A percentile compares a stretch with the other conserved stretches of the same genome.
These are phyloP conservation scores for Pneumocystis oryctolagi DNA, from an alignment of 1,139 yeast genomes.

Conservation along the genomic window DNA sequence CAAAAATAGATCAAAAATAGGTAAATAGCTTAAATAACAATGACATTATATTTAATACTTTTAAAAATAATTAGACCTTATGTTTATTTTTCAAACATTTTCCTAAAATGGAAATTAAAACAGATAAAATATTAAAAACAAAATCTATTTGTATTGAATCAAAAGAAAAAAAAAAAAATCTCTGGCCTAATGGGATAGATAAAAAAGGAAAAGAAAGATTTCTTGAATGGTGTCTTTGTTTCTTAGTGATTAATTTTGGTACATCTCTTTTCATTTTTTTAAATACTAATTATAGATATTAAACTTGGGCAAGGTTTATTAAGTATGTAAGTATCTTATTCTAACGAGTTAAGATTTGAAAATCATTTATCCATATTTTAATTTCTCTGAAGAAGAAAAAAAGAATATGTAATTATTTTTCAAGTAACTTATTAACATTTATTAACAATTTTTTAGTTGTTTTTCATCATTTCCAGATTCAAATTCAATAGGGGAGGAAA, in stretches of 20 bases:
- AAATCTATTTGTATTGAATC: neutral
- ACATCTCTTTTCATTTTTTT: neutral
- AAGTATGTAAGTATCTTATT: neutral
- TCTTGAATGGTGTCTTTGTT: neutral
- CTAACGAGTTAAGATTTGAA: neutral
- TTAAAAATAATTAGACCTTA: neutral
- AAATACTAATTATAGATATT: neutral
- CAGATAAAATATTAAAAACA: neutral
- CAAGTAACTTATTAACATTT: neutral
- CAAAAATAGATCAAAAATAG: no score
- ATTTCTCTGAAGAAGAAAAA: neutral
- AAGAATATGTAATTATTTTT: neutral
- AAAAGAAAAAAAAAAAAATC: neutral
- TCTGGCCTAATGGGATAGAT: neutral
- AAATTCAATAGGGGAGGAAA: neutral
- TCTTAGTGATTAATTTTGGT: neutral
- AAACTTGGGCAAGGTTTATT: neutral
- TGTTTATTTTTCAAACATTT: neutral
- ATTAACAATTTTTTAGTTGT: neutral
- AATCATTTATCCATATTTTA: neutral
- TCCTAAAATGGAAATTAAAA: neutral
- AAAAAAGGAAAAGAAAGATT: neutral
- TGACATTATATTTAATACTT: neutral
- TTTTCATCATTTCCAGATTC: neutral
- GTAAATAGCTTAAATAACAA: neutral